A percentile compares a stretch with the other conserved stretches of the same genome.
Conservation (phyloP, 495 filamentous ascomycete species). For the Hypoxylon lenormandii region DNA sequence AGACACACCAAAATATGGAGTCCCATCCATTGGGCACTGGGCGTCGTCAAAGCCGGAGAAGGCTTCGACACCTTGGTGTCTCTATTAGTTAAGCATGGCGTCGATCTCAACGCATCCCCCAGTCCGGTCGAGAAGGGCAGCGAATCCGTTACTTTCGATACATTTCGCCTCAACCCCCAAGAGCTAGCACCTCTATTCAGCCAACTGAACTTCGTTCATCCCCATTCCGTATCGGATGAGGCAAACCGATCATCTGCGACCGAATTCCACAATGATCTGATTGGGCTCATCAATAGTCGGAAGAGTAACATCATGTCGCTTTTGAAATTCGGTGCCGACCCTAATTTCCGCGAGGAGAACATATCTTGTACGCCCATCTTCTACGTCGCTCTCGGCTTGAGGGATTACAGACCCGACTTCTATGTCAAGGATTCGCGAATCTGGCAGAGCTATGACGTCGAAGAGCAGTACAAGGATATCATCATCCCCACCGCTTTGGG, state of each 20-base stretch:
- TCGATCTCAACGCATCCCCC: conserved; percentile 15
- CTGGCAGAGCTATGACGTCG: not conserved
- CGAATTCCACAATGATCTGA: not conserved
- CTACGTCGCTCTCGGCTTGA: not conserved
- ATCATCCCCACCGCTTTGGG: not conserved
- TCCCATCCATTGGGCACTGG: conserved; percentile 22
- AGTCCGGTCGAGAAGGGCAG: not conserved
- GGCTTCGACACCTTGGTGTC: conserved; percentile 4
- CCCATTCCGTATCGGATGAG: not conserved
- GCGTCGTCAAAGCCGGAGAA: not conserved
- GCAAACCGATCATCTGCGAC: not conserved
- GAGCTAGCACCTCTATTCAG: not conserved
- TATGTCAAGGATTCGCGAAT: too few relatives aligned
- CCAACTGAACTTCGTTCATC: not conserved
- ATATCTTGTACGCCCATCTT: conserved; percentile 1
- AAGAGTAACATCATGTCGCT: not conserved
- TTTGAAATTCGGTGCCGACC: conserved; percentile 15
- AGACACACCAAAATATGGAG: not conserved
- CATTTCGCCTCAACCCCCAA: not conserved
- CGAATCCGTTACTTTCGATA: not conserved
- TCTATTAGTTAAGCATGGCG: conserved; percentile 1
- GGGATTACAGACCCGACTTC: not conserved
- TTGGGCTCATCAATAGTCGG: not conserved
- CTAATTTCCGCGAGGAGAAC: not conserved
- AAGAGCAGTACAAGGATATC: not conserved